Percentiles rank a stretch among this genome's conserved stretches.
Conservation (phyloP, 164 flowering plant genomes). For the Piper longum region DNA sequence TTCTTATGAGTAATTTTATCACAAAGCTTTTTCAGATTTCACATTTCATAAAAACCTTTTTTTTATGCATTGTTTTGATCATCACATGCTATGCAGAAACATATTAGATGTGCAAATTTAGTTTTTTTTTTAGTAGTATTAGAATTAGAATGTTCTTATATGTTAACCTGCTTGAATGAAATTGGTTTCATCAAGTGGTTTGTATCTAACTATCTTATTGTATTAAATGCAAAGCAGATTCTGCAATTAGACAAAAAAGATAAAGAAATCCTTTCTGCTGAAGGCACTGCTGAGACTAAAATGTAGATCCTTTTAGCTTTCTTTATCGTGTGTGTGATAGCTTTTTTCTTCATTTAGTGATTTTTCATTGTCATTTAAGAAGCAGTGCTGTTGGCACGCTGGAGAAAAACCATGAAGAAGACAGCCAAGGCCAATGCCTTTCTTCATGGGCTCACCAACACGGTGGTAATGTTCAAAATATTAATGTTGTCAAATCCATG, state of each 20-base stretch:
- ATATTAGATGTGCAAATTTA: too few relatives aligned
- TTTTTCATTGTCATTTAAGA: too few relatives aligned
- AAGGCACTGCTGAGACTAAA: slow-evolving; percentile 5
- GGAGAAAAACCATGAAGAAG: not conserved
- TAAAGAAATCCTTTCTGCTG: not conserved
- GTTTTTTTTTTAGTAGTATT: too few relatives aligned
- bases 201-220: not conserved
- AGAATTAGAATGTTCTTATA: too few relatives aligned
- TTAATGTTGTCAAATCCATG: not conserved
- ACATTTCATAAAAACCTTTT: too few relatives aligned
- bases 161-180: not conserved
- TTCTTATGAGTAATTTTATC: too few relatives aligned
- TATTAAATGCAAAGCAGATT: slow-evolving; percentile 5
- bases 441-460: not conserved
- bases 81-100: too few relatives aligned
- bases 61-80: too few relatives aligned
- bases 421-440: not conserved
- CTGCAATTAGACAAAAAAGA: not conserved
- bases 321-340: not conserved
- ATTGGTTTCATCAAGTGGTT: not conserved
- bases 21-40: too few relatives aligned
- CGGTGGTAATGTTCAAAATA: not conserved
- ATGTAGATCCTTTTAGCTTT: slow-evolving; percentile 7
- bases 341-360: not conserved
- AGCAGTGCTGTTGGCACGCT: not conserved